A percentile compares a stretch with the other conserved stretches of the same genome.
Evolutionary conservation across 2,329 filamentous ascomycete genomes (phyloP).

Genomic region (Pyrenochaeta sp.): DNA sequence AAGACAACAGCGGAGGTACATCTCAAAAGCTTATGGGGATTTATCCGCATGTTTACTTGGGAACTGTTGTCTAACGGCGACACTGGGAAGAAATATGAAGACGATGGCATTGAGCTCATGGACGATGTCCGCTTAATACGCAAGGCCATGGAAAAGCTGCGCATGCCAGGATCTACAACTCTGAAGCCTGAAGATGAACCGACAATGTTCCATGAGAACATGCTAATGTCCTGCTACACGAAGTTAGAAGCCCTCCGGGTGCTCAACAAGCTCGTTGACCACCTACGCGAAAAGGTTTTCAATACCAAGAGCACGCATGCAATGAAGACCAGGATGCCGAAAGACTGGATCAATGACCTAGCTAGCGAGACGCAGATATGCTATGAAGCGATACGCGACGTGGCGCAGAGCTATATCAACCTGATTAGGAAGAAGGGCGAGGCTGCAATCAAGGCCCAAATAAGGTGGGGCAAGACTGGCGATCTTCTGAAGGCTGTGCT

Average conservation of each 20-base stretch:
- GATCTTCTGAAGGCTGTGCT: constrained; percentile 29
- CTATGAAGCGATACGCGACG: constrained; percentile 22
- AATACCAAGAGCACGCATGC: constrained; percentile 27
- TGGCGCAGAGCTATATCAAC: constrained; percentile 27
- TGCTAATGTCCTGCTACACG: constrained; percentile 33
- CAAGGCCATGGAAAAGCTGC: constrained; percentile 20
- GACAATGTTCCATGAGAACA: constrained; percentile 32
- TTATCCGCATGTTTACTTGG: constrained; percentile 1
- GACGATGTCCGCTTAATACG: constrained; percentile 14
- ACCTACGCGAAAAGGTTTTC: constrained; percentile 23
- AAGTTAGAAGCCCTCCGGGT: constrained; percentile 33
- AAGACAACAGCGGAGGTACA: constrained; percentile 7
- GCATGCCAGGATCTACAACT: constrained; percentile 9
- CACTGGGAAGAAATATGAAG: neutral
- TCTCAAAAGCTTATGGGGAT: constrained; percentile 1
- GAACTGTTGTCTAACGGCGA: neutral
- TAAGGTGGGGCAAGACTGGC: constrained; percentile 34
- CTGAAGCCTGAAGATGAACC: constrained; percentile 20
- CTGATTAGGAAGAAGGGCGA: constrained; percentile 30
- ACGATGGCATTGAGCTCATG: constrained; percentile 1
- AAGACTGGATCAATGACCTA: constrained; percentile 22
- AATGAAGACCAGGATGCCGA: constrained; percentile 23
- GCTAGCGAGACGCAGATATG: constrained; percentile 16
- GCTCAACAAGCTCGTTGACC: constrained; percentile 20
- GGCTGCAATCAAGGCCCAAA: constrained; percentile 31